A percentile compares a stretch with the other conserved stretches of the same genome.
Conservation (phyloP, 495 filamentous ascomycete genomes). For the Evernia prunastri region DNA sequence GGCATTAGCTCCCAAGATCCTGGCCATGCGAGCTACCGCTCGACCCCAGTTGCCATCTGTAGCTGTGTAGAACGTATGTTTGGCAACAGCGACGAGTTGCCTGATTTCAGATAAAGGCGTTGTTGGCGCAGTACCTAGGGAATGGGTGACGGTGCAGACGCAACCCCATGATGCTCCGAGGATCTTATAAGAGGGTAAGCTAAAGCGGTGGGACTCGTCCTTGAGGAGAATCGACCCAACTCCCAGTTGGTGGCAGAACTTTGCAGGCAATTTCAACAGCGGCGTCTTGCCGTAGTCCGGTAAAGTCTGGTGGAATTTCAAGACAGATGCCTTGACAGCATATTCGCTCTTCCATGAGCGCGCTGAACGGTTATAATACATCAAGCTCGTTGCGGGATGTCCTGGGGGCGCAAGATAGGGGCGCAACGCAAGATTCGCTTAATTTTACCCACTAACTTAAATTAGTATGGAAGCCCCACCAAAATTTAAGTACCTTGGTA, state of each 20-base stretch:
- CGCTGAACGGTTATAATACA: conserved; percentile 20
- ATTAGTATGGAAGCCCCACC: too few species aligned
- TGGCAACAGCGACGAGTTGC: conserved; percentile 29
- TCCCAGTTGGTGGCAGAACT: conserved; percentile 49
- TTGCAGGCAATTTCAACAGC: conserved; percentile 42
- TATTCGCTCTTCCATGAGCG: conserved; percentile 3
- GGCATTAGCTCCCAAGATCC: conserved; percentile 43
- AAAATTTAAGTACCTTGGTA: too few species aligned
- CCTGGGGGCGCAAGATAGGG: too few species aligned
- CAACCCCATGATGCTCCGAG: conserved; percentile 70
- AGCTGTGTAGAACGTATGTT: conserved; percentile 43
- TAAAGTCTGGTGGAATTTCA: conserved; percentile 46
- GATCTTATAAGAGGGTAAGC: conserved; percentile 70
- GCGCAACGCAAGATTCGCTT: too few species aligned
- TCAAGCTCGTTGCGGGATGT: neutral
- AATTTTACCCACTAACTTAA: too few species aligned
- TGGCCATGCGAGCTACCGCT: conserved; percentile 58
- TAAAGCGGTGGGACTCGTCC: conserved; percentile 51
- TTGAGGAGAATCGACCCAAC: conserved; percentile 51
- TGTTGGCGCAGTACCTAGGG: conserved; percentile 36
- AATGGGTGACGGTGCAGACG: conserved; percentile 46
- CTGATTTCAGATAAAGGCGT: conserved; percentile 37
- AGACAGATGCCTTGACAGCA: conserved; percentile 3
- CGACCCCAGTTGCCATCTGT: conserved; percentile 71
- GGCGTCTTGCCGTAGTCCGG: conserved; percentile 44